phyloP scores from a whole-genome alignment of 1,284 basidiomycete genomes.

The Cutaneotrichosporon mucoides region DNA sequence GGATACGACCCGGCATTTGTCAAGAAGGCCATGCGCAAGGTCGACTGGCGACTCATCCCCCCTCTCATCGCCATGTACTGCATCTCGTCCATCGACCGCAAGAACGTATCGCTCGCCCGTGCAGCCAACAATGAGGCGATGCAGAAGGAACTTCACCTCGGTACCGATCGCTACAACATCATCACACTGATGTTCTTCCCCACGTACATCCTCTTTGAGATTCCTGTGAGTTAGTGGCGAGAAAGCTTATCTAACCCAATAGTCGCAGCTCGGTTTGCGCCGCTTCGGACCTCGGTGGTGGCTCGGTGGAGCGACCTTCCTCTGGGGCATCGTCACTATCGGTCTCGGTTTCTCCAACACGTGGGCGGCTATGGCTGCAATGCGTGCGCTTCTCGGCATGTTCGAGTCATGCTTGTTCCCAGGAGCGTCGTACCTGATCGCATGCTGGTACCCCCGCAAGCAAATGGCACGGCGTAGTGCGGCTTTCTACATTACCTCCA shows the following conservation, averaged over 20 bases:
- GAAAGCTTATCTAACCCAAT: neutral
- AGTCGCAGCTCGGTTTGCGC: constrained; percentile 24
- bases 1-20: constrained; percentile 10
- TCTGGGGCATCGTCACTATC: constrained; percentile 48
- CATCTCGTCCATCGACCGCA: constrained; percentile 15
- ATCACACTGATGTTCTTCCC: constrained; percentile 37
- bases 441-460: constrained; percentile 50
- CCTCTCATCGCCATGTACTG: constrained; percentile 18
- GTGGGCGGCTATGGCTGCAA: constrained; percentile 44
- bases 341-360: constrained; percentile 40
- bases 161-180: constrained; percentile 42
- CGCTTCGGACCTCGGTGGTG: constrained; percentile 13
- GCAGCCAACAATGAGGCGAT: constrained; percentile 12
- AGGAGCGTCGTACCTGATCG: constrained; percentile 48
- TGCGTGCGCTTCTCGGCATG: constrained; percentile 47
- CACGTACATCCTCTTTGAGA: constrained; percentile 36
- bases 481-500: constrained; percentile 46
- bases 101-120: constrained; percentile 26
- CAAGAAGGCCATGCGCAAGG: constrained; percentile 8
- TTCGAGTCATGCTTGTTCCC: constrained; percentile 44
- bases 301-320: constrained; percentile 15
- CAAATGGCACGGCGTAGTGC: constrained; percentile 46
- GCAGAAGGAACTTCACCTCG: constrained; percentile 12
- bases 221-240: constrained; percentile 7
- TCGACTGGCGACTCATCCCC: constrained; percentile 18